Evolutionary conservation across 2,329 filamentous ascomycete genomes (phyloP), one percentile per base, ranked within the genome.

Genomic region (Arthrinium puccinioides): DNA sequence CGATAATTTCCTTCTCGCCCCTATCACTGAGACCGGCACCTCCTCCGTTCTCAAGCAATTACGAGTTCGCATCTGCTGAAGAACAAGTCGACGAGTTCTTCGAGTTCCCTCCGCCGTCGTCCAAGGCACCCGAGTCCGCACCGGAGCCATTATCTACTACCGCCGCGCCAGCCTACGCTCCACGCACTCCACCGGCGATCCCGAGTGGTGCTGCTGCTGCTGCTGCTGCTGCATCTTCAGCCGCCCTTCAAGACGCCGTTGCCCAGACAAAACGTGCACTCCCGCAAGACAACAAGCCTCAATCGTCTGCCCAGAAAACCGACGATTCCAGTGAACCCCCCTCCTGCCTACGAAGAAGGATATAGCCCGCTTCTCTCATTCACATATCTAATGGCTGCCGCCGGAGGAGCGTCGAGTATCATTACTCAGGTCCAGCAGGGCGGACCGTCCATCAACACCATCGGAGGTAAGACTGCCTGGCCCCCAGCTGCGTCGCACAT

Each of bases 391-490:
- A 98, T 98, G 92, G 89, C 92, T 66, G 86, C 88, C 61, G 89
- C 90, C 66, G 90, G 90, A 73, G 90, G 89, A 69, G 86, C 89
- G 53, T 84, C 89, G 70, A 97, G 92, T 77, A 95, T 98, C 60
- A 94, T 98, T 68, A 98, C 92, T 65, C 92, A 98, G 70, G 92
- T 98, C 53, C 89, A 94, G 60, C 92, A 98, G 66, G 84, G 84
- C 48, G 89, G 84, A 35, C 85, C 88, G 53, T 85, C 89, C 25
- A 79, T 96, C 51, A 94, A 92, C 63, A 84, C 87, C 38, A 72
- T 97, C 43, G 87, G 86, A 77, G 86, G 86, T 88, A 67, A 56
- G 73, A 16, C 20, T 28, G 20, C 15, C 39, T n/a, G n/a, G n/a
- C n/a, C n/a, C 25, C 36, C 18, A 23, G 15, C 15, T 18, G 9